Base-by-base conservation (phyloP, 73 alveolate genomes). In the Paraurostyla sp. region DNA sequence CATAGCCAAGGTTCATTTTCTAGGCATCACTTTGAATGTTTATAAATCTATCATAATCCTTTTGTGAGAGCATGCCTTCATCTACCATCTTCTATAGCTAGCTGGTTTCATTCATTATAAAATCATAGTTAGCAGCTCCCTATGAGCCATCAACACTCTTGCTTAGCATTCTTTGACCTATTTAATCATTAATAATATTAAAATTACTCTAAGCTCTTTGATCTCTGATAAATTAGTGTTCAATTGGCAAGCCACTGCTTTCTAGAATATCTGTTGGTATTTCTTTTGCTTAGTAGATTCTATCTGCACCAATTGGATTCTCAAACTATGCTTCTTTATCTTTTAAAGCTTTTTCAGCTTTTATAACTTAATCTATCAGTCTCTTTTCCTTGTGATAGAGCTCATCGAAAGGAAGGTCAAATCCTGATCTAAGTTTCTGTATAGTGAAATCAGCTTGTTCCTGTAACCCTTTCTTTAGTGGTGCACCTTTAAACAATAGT, bases 371-470 rank as follows among this genome's bases (percentile, higher is more conserved):
- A 9, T 87, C 93, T 22, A 87, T 57, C 35, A 87, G 41, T 2
- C 40, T 27, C 63, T 87, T 87, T 54, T 87, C 93, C 35, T 75
- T 73, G 40, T 87, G 93, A 41, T 87, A 87, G 58, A 87, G 58
- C 43, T 87, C 93, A 75, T 87, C 93, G 45, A 87, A 87, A 9
- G 93, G 93, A 18, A 58, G 9, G 60, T 87, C 93, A 42, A 48
- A 25, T 9, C 54, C 76, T 1, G 32, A 42, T 48, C 71, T 42
- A 7, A 1, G 25, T 23, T 50, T 29, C 27, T 71, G 59, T 1
- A 54, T 45, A 7, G 13, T 54, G 18, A 36, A 11, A 50, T 51
- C 51, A 2, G 56, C 68, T 35, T 15, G 9, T 46, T 32, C 32
- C 35, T 25, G 69, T n/a, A 38, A 30, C 25, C 18, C 22, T 42